phyloP scores from a whole-genome alignment of 2,329 filamentous ascomycete genomes.

The Fusarium decemcellulare region DNA sequence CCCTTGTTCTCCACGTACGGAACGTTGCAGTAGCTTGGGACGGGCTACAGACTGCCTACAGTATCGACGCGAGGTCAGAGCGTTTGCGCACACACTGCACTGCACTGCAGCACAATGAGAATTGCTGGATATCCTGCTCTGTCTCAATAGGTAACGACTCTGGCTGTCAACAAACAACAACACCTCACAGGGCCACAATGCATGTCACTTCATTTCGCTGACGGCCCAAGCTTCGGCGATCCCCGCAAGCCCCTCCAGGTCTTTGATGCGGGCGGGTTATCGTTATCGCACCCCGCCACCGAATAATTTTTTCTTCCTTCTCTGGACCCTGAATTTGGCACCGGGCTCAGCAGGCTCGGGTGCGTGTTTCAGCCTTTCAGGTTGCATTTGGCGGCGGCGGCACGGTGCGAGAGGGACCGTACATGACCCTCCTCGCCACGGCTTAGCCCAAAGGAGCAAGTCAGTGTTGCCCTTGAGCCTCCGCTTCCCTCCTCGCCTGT shows the following conservation, averaged over 20 bases:
- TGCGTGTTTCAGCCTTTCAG: conserved; percentile 24
- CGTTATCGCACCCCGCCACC: conserved; percentile 56
- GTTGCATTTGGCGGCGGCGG: conserved; percentile 10
- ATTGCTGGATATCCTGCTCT: too few relatives aligned
- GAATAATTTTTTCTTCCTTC: conserved; percentile 34
- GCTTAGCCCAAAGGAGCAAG: conserved; percentile 25
- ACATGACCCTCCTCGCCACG: conserved; percentile 26
- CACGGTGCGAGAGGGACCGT: conserved; percentile 18
- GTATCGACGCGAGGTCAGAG: too few relatives aligned
- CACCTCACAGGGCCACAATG: too few relatives aligned
- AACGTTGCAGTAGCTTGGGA: conserved; percentile 25
- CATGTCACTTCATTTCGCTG: too few relatives aligned
- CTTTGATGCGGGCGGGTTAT: conserved; percentile 50
- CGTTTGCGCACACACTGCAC: too few relatives aligned
- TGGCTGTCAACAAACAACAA: too few relatives aligned
- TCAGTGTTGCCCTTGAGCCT: conserved; percentile 22
- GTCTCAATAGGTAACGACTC: too few relatives aligned
- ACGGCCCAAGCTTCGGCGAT: conserved; percentile 1
- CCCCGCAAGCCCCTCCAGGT: neutral
- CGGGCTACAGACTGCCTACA: neutral
- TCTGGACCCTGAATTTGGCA: conserved; percentile 28
- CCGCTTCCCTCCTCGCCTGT: conserved; percentile 23
- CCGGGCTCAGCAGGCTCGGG: conserved; percentile 1
- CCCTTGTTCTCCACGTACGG: conserved; percentile 12
- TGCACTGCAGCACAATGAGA: too few relatives aligned